Evolutionary conservation across 2,329 filamentous ascomycete species (phyloP), one percentile per base, ranked within the genome.

Genomic region (Fusarium foetens): DNA sequence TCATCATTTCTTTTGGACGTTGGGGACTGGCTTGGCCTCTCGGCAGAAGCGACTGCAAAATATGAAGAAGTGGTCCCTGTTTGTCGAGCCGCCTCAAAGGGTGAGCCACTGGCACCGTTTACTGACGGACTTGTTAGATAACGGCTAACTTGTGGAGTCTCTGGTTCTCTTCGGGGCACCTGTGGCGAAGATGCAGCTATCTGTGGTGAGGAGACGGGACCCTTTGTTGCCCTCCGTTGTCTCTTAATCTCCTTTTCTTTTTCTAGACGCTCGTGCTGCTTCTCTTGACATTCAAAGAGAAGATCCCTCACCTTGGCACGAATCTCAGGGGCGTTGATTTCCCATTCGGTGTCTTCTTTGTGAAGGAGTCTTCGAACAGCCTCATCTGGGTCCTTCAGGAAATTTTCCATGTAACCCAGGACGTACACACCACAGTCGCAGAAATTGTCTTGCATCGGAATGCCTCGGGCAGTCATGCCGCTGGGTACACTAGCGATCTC

Each of bases 381-480:
- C 1, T 79, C 80, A 70, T 93, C 89, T 0, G 95, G 95, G 66
- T 94, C 83, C 58, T 89, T 86, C 21, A 97, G 86, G 71, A 99
- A 97, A 71, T 93, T 90, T 72, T 94, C 89, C 58, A 97, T 86
- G 77, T 98, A 99, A 5, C 91, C 92, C 8, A 98, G 84, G 6
- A 98, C 84, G 75, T 93, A 99, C 1, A 98, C 84, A 13, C 96
- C 96, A 77, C 96, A 99, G 79, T 99, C 96, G 68, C 89, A 95
- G 74, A 88, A 93, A 78, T 99, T 98, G 53, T 89, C 83, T 80
- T 99, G 96, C 68, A 88, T 83, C 0, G 96, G 95, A 19, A 98
- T 91, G 12, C 87, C 86, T 66, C 89, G 92, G 8, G 93, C 93
- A 42, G 90, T 94, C 84, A 93, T 90, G 8, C 85, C 85, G 35